These are phyloP conservation scores for Eremothecium cymbalariae DNA, from an alignment of 1,139 yeast species.

Conservation along the genomic window DNA sequence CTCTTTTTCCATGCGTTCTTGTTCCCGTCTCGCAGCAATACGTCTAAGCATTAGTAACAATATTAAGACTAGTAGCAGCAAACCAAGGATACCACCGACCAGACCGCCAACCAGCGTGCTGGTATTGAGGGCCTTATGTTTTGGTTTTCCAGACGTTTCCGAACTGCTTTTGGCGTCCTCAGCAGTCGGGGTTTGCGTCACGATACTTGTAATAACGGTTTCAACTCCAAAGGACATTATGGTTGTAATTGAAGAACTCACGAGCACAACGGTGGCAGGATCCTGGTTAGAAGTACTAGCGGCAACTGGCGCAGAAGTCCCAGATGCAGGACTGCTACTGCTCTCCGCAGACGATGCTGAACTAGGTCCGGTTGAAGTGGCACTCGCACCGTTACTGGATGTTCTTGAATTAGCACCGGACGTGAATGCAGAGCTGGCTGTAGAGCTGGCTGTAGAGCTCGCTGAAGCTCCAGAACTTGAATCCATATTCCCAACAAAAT, in stretches of 20 bases:
- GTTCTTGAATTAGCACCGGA: not conserved
- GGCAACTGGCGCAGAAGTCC: not conserved
- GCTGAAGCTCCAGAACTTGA: slow-evolving; percentile 3
- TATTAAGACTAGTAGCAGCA: slow-evolving; percentile 19
- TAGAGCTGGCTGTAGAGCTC: too few species aligned
- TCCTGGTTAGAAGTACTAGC: not conserved
- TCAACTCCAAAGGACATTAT: not conserved
- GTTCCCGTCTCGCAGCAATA: slow-evolving; percentile 27
- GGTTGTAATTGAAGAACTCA: too few species aligned
- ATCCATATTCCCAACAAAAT: slow-evolving; percentile 20
- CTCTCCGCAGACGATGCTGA: slow-evolving; percentile 3
- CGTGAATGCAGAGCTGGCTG: slow-evolving; percentile 8
- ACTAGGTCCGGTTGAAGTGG: slow-evolving; percentile 6
- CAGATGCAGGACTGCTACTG: too few species aligned
- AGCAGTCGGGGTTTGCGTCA: slow-evolving; percentile 23
- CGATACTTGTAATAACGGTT: slow-evolving; percentile 10
- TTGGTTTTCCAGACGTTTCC: too few species aligned
- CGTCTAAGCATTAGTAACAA: slow-evolving; percentile 27
- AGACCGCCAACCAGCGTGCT: slow-evolving; percentile 34
- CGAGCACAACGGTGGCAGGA: too few species aligned
- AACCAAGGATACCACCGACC: slow-evolving; percentile 32
- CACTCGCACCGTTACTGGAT: slow-evolving; percentile 6
- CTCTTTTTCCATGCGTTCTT: slow-evolving; percentile 33
- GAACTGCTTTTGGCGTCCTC: too few species aligned
- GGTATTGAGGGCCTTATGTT: slow-evolving; percentile 25